These are phyloP conservation scores for Oryza rufipogon DNA, from an alignment of 176 grass and related monocot species.

Conservation along the genomic window DNA sequence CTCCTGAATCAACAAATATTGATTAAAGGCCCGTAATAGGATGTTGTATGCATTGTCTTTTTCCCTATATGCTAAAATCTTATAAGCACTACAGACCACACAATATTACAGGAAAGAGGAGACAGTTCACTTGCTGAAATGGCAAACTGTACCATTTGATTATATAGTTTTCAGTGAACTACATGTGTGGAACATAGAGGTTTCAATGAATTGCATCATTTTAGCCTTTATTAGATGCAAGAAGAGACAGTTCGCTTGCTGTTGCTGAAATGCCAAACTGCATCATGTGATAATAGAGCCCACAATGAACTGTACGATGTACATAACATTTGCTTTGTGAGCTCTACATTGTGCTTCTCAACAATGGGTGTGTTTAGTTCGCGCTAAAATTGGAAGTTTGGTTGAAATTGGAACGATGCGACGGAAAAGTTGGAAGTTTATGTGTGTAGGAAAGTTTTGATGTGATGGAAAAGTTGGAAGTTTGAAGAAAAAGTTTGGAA, in stretches of 20 bases:
- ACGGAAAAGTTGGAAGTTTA: too few relatives aligned
- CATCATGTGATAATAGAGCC: background rate
- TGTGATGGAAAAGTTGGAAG: too few relatives aligned
- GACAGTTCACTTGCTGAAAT: background rate
- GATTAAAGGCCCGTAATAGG: background rate
- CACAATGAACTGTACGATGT: background rate
- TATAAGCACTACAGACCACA: background rate
- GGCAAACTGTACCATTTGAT: background rate
- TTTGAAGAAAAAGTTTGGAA: too few relatives aligned
- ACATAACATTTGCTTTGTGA: background rate
- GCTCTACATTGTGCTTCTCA: constrained; percentile 10
- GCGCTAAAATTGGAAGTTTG: too few relatives aligned
- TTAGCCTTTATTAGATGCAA: background rate
- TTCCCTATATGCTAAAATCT: constrained; percentile 22
- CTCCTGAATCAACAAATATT: background rate
- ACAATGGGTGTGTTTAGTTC: too few relatives aligned
- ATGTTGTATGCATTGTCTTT: background rate
- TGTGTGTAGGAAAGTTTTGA: too few relatives aligned
- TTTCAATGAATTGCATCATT: background rate
- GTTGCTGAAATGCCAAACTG: background rate
- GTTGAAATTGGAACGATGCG: too few relatives aligned
- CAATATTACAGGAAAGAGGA: background rate
- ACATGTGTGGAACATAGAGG: background rate
- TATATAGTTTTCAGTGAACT: background rate
- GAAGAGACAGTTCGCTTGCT: background rate